These are phyloP conservation scores for Triticum monococcum DNA, from an alignment of 176 grass and related monocot genomes.

Conservation along the genomic window DNA sequence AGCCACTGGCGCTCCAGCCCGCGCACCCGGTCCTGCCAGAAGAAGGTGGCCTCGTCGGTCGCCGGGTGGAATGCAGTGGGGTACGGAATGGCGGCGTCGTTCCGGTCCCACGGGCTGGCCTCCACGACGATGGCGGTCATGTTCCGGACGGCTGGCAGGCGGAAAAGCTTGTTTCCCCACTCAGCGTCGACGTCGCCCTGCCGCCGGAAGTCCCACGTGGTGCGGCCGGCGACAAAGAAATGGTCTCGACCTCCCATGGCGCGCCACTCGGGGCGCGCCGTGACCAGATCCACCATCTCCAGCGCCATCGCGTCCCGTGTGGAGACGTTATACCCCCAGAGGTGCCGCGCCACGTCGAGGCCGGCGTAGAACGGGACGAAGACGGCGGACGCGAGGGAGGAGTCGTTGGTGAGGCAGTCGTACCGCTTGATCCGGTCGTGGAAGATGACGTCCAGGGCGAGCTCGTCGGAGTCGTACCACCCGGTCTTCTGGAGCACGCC, in stretches of 20 bases:
- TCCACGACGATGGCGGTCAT: constrained; percentile 79
- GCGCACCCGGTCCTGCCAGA: constrained; percentile 57
- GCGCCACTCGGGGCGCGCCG: constrained; percentile 55
- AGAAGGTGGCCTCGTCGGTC: constrained; percentile 51
- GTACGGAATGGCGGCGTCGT: constrained; percentile 72
- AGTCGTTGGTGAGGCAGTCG: constrained; percentile 83
- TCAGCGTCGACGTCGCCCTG: constrained; percentile 14
- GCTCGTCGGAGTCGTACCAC: constrained; percentile 76
- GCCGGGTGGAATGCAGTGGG: constrained; percentile 76
- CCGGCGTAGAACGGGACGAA: constrained; percentile 88
- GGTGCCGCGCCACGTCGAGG: constrained; percentile 60
- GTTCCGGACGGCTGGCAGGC: constrained; percentile 54
- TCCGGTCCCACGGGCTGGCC: constrained; percentile 65
- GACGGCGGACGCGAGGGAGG: constrained; percentile 57
- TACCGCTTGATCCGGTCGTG: constrained; percentile 73
- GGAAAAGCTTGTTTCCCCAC: constrained; percentile 72
- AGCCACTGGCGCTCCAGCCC: constrained; percentile 42
- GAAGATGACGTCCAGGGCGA: constrained; percentile 76
- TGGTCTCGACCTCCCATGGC: constrained; percentile 70
- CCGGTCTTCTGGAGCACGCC: constrained; percentile 58
- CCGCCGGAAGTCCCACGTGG: constrained; percentile 79
- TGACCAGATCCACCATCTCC: constrained; percentile 33
- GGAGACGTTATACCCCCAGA: constrained; percentile 52
- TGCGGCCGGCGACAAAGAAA: constrained; percentile 72
- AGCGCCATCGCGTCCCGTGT: constrained; percentile 50